Base-by-base conservation (phyloP, 1,284 basidiomycete genomes). In the Coniferiporia sulphurascens region DNA sequence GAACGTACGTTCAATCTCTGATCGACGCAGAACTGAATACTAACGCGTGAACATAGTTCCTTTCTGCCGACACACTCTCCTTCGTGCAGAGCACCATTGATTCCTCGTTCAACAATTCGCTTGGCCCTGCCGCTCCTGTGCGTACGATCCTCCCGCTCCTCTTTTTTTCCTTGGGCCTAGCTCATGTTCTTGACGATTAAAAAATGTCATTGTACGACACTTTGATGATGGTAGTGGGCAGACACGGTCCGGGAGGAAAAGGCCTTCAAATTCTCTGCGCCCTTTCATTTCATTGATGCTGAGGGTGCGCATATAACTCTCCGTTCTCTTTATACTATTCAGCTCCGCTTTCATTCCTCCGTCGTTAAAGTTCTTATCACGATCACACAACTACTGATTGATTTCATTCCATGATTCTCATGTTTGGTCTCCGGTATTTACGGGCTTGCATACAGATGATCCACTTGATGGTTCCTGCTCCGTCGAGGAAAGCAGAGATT, bases 251-350 rank as follows among this genome's bases (percentile, higher is more conserved):
- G 72, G 55, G 73, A 69, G 5, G 64, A 71, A 52, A 55, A 67
- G 3, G 73, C 73, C 6, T 80, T 74, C 63, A 65, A 66, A 52
- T 81, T 78, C 76, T 75, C 76, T 35, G 66, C 73, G 1, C 66
- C 66, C 2, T 71, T 78, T 36, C 80, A 82, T 63, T 82, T 73
- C 60, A 75, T 82, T 19, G 79, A 82, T 58, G 79, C 81, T 3
- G 67, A 78, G 66, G 79, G 79, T 77, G 35, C 21, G 68, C 5
- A 5, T 27, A 2, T 5, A 27, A 2, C 5, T 27, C 27, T 27
- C 27, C 27, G 27, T 27, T 27, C 27, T 27, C 2, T 27, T 27
- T 27, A 2, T 27, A 27, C 27, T 27, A 27, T 27, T 27, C 27
- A 27, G 27, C 27, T 3, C 27, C 27, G 27, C 27, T 27, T 27